Evolutionary conservation across 2,329 filamentous ascomycete genomes (phyloP).

Genomic region (Graphium sp.): DNA sequence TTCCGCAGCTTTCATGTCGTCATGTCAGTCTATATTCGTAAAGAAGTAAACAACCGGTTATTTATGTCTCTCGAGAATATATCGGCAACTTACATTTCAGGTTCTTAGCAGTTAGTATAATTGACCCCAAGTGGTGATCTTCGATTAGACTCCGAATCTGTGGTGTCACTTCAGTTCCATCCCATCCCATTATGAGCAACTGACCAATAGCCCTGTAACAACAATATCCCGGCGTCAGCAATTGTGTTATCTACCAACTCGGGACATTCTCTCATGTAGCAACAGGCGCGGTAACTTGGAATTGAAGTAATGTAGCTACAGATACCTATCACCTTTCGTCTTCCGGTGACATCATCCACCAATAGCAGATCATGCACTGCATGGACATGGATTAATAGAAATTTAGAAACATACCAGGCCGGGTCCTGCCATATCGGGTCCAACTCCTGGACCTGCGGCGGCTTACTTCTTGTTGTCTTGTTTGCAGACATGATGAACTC

Average conservation of each 20-base stretch:
- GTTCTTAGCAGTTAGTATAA: conserved; percentile 72
- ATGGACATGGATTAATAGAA: neutral
- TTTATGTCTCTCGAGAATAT: too few relatives aligned
- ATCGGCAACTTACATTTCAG: conserved; percentile 55
- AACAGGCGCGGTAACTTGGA: too few relatives aligned
- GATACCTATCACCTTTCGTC: too few relatives aligned
- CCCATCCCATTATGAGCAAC: conserved; percentile 71
- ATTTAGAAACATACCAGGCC: conserved; percentile 55
- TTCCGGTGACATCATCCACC: too few relatives aligned
- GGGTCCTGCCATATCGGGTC: conserved; percentile 60
- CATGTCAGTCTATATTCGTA: conserved; percentile 1
- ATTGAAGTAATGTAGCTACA: too few relatives aligned
- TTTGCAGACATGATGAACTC: too few relatives aligned
- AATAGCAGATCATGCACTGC: conserved; percentile 1
- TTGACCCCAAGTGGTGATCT: conserved; percentile 74
- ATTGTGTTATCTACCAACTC: too few relatives aligned
- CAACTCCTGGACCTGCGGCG: conserved; percentile 14
- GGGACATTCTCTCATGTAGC: too few relatives aligned
- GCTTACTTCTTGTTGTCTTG: too few relatives aligned
- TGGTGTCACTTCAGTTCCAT: conserved; percentile 68
- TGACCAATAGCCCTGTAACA: conserved; percentile 51
- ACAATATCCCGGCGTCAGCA: too few relatives aligned
- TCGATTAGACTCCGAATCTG: conserved; percentile 70
- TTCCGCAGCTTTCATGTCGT: conserved; percentile 63
- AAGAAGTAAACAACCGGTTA: conserved; percentile 4